Evolutionary conservation across 2,329 filamentous ascomycete genomes (phyloP), one percentile per base, ranked within the genome.

Genomic region (Penicillium olsonii): DNA sequence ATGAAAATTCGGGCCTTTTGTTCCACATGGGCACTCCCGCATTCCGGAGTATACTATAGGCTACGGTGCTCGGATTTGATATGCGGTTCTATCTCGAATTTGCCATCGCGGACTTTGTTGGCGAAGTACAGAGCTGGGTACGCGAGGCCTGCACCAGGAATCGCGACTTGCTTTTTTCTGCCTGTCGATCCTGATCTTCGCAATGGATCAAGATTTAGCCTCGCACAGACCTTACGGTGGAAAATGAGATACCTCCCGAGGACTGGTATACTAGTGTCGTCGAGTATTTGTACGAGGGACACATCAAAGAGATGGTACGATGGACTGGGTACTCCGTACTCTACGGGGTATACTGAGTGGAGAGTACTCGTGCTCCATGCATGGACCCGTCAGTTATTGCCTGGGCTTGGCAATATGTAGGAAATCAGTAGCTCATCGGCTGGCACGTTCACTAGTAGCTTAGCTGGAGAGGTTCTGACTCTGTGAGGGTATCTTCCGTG

Each of bases 111-210:
- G n/a, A n/a, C n/a, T n/a, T n/a, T n/a, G n/a, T n/a, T n/a, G n/a
- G n/a, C n/a, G n/a, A n/a, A n/a, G n/a, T n/a, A n/a, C n/a, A n/a
- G n/a, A n/a, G n/a, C n/a, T n/a, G n/a, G n/a, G n/a, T n/a, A n/a
- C n/a, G n/a, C n/a, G n/a, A n/a, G n/a, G n/a, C n/a, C n/a, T n/a
- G n/a, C n/a, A n/a, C n/a, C n/a, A n/a, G n/a, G n/a, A n/a, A n/a
- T n/a, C n/a, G n/a, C n/a, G n/a, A 31, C 14, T 31, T 31, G 29
- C 12, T 41, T 35, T n/a, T 29, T 9, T 7, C 12, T 34, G 18
- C 29, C 29, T 9, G 45, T 47, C 24, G 22, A 37, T 37, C 45
- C 5, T 22, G 29, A 37, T 19, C 18, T 42, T 48, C 17, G n/a
- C 24, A 18, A 43, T 43, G 11, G 33, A 22, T 31, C 19, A 12